Percentiles rank a stretch among this genome's conserved stretches.
These are phyloP conservation scores for Rhizopogon roseolus DNA, from an alignment of 768 basidiomycete species.

Conservation along the genomic window DNA sequence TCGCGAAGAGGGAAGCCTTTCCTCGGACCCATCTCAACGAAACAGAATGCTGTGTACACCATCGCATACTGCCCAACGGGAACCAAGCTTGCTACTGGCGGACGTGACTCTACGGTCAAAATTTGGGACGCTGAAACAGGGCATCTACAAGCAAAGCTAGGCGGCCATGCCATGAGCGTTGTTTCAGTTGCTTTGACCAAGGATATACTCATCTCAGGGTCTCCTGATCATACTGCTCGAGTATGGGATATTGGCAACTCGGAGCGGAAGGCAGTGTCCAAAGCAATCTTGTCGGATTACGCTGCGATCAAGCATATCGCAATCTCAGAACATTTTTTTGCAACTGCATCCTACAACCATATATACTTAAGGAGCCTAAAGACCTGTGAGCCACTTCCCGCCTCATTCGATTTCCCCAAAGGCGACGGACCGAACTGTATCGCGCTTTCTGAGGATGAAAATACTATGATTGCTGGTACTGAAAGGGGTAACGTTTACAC, in stretches of 20 bases:
- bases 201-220: not conserved
- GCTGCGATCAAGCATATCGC: not conserved
- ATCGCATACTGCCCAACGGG: constrained; percentile 18
- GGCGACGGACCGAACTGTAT: not conserved
- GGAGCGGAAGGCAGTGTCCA: no score
- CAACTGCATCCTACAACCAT: not conserved
- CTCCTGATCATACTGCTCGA: not conserved
- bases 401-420: not conserved
- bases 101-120: constrained; percentile 13
- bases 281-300: not conserved
- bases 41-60: constrained; percentile 14
- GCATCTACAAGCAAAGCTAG: not conserved
- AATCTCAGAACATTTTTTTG: not conserved
- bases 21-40: constrained; percentile 5
- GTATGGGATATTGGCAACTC: not conserved
- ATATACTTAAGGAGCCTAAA: not conserved
- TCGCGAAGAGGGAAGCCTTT: not conserved
- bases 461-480: not conserved
- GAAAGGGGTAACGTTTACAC: not conserved
- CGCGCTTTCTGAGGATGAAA: not conserved
- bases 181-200: not conserved
- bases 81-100: constrained; percentile 13
- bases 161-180: not conserved
- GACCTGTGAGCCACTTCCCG: no score
- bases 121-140: constrained; percentile 12